Evolutionary conservation across 352 stramenopile species (phyloP).

Genomic region (Globisporangium takayamanum): DNA sequence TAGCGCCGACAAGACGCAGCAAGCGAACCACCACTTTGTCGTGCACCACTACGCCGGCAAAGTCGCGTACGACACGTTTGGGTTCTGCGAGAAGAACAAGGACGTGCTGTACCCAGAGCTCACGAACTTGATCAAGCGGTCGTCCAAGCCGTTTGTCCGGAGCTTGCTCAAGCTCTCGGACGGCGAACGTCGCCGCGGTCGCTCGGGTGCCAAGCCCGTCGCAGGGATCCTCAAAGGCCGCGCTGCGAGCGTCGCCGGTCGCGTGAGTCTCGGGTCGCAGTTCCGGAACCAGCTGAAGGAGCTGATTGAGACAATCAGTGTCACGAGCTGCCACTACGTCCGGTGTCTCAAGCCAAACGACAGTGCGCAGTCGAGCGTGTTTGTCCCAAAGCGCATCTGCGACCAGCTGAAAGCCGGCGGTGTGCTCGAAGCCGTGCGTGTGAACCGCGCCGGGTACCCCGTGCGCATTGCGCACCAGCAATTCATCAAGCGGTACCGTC

Average conservation of each 20-base stretch:
- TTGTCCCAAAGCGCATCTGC: slow-evolving; percentile 90
- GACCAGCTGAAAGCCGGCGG: slow-evolving; percentile 97
- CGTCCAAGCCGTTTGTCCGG: slow-evolving; percentile 65
- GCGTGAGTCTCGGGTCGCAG: slow-evolving; percentile 74
- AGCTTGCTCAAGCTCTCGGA: slow-evolving; percentile 33
- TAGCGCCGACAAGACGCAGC: slow-evolving; percentile 65
- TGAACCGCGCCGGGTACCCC: slow-evolving; percentile 96
- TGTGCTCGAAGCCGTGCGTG: slow-evolving; percentile 98
- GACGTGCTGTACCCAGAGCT: slow-evolving; percentile 87
- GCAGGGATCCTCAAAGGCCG: slow-evolving; percentile 27
- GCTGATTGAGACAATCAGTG: slow-evolving; percentile 92
- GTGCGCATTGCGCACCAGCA: slow-evolving; percentile 93
- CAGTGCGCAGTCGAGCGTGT: slow-evolving; percentile 72
- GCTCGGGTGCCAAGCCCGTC: slow-evolving; percentile 11
- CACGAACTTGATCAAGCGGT: slow-evolving; percentile 65
- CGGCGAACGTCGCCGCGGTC: slow-evolving; percentile 8
- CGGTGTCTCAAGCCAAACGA: slow-evolving; percentile 99
- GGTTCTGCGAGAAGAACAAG: slow-evolving; percentile 97
- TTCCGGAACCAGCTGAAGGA: slow-evolving; percentile 91
- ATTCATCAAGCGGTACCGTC: slow-evolving; percentile 88
- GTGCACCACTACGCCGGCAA: slow-evolving; percentile 91
- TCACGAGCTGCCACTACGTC: slow-evolving; percentile 96
- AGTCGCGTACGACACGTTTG: slow-evolving; percentile 91
- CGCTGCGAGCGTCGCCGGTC: slow-evolving; percentile 29
- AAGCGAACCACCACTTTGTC: slow-evolving; percentile 76